A percentile compares a stretch with the other conserved stretches of the same genome.
phyloP scores from a whole-genome alignment of 2,329 filamentous ascomycete genomes.

The Nakataea oryzae region DNA sequence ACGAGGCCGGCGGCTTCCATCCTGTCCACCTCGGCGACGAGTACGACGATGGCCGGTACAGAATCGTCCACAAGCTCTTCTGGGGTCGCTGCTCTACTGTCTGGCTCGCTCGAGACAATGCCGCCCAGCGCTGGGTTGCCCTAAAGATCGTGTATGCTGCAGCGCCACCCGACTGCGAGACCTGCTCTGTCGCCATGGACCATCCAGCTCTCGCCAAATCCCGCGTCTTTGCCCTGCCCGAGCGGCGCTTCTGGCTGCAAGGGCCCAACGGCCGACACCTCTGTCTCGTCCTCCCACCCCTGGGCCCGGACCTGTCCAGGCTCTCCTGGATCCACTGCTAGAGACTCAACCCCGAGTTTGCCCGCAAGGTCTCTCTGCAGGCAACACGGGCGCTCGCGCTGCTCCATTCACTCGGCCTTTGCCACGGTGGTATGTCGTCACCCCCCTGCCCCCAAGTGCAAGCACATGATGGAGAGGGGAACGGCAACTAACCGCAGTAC shows the following conservation, averaged over 20 bases:
- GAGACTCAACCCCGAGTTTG: conserved; percentile 8
- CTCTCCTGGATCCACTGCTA: conserved; percentile 7
- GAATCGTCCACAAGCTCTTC: conserved; percentile 31
- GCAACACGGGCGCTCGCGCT: conserved; percentile 8
- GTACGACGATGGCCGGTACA: conserved; percentile 28
- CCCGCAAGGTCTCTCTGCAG: conserved; percentile 6
- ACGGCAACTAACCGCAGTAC: neutral
- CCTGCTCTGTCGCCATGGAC: neutral
- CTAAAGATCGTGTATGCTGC: conserved; percentile 15
- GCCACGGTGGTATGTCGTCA: conserved; percentile 11
- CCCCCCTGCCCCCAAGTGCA: neutral
- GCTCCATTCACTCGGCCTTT: conserved; percentile 11
- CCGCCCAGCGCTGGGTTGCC: neutral
- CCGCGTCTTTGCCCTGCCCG: conserved; percentile 5
- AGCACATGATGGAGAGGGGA: neutral
- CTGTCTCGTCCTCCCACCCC: conserved; percentile 7
- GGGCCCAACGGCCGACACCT: conserved; percentile 8
- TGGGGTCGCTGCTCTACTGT: conserved; percentile 32
- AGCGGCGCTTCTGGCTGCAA: conserved; percentile 8
- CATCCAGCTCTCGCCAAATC: neutral
- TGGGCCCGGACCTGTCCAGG: conserved; percentile 6
- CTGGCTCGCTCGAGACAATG: conserved; percentile 26
- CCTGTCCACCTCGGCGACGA: conserved; percentile 28
- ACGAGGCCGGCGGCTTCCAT: conserved; percentile 29
- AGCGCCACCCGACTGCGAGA: conserved; percentile 1